Evolutionary conservation across 176 grass and related monocot genomes (phyloP), one percentile per base, ranked within the genome.

Genomic region (Bonia amplexicaulis): DNA sequence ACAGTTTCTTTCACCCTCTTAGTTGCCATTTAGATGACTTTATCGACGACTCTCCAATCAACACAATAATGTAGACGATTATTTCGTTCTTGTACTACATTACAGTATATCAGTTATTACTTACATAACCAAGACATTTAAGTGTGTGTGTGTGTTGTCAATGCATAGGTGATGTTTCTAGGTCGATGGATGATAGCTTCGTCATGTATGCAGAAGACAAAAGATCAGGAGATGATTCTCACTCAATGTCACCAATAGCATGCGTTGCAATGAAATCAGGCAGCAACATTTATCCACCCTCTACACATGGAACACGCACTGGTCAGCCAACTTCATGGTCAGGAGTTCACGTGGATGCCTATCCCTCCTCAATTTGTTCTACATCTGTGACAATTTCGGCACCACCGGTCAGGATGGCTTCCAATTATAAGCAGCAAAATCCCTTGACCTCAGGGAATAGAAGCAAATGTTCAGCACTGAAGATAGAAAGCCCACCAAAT

Each of bases 401-500:
- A 29, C 49, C 84, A 52, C 42, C 79, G 8, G 57, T 42, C 2
- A 35, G 23, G 74, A 57, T 54, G 55, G 17, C 49, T 71, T 83
- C 90, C 2, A 14, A 48, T 66, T 71, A 71, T 48, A 92, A 79
- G 10, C 49, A 70, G 51, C 44, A 84, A 10, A 29, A 20, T 53
- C 42, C 19, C 52, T 61, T 54, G 52, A 64, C 68, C 16, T 57
- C 45, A 40, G 74, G 61, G 58, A 84, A 40, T 68, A 61, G 59
- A 57, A 87, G 75, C 20, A 60, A 73, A 79, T 66, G 23, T 19
- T 82, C 79, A 67, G 59, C 19, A 48, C 80, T 75, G 51, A 90
- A 77, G 20, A 87, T 87, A 31, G 86, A 73, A 87, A 62, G 61
- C 13, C 85, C 80, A 29, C 68, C 61, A 80, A 87, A 70, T n/a